Evolutionary conservation across 331 rosid genomes (phyloP).

Genomic region (Malus hybrid): DNA sequence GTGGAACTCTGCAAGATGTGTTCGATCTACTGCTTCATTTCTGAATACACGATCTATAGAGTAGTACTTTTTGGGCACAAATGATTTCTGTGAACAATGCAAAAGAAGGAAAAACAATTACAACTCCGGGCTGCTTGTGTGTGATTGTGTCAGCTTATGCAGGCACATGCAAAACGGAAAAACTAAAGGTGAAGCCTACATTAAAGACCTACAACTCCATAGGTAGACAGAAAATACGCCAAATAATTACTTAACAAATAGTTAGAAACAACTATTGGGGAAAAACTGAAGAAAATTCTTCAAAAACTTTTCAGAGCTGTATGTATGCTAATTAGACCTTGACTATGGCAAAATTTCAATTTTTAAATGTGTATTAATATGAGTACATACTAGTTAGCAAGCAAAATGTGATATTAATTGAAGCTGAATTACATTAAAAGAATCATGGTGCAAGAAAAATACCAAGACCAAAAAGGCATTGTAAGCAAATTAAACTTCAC

Average conservation of each 20-base stretch:
- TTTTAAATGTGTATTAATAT: not conserved
- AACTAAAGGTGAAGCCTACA: not conserved
- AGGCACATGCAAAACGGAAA: not conserved
- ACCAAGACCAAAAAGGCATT: not conserved
- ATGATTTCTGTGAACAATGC: slow-evolving; percentile 59
- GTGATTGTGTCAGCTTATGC: not conserved
- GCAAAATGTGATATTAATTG: not conserved
- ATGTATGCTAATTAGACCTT: not conserved
- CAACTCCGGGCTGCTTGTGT: not conserved
- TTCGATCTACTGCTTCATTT: slow-evolving; percentile 96
- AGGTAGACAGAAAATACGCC: not conserved
- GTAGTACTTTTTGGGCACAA: slow-evolving; percentile 78
- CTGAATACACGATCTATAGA: slow-evolving; percentile 97
- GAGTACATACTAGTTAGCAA: not conserved
- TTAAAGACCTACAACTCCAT: not conserved
- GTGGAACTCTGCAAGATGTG: slow-evolving; percentile 98
- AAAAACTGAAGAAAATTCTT: not conserved
- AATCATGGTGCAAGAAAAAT: not conserved
- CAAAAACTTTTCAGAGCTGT: not conserved
- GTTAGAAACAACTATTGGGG: not conserved
- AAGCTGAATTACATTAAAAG: not conserved
- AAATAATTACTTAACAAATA: not conserved
- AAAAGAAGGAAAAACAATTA: slow-evolving; percentile 5
- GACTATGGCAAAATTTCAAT: not conserved
- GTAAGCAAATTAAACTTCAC: not conserved